Base-by-base conservation (phyloP, 1,284 basidiomycete species). In the Abortiporus biennis region DNA sequence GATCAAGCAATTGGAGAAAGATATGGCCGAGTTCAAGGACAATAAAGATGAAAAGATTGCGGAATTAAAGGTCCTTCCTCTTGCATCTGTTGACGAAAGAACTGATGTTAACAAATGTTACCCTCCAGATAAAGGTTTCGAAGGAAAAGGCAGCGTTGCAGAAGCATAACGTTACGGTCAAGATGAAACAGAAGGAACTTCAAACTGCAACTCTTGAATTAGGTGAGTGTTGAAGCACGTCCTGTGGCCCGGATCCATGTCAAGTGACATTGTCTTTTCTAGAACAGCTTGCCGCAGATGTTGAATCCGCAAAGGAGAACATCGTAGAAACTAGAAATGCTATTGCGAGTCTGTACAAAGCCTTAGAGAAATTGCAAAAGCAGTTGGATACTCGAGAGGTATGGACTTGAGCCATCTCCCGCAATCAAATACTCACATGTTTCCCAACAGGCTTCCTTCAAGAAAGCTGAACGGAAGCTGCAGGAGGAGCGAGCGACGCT, bases 21-120 rank as follows among this genome's bases (percentile, higher is more conserved):
- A 99, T 61, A 98, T 99, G 92, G 81, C 80, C 42, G 96, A 99
- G 69, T 97, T 99, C 69, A 94, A 96, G 69, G 85, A 92, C 62
- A 94, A 99, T 71, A 96, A 97, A 63, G 95, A 97, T 44, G 91
- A 91, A 36, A 99, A 99, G 67, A 87, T 94, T 43, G 88, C 88
- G 31, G 87, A 98, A 62, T 79, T 99, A 54, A 95, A 93, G 72
- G 91, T 88, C 42, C 34, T 64, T 52, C 32, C 25, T 1, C 8
- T n/a, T 8, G n/a, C 15, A 6, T 34, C 32, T 8, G 9, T 9
- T 9, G 9, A n/a, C 9, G 9, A 29, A 9, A 29, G n/a, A 29
- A 29, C 27, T 34, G 20, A 37, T 24, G 20, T 20, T 38, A 24
- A 27, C 39, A 19, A 25, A 19, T 13, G 24, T 16, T n/a, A 29